phyloP scores from a whole-genome alignment of 2,329 filamentous ascomycete genomes.

The Drechslerella stenobrocha region DNA sequence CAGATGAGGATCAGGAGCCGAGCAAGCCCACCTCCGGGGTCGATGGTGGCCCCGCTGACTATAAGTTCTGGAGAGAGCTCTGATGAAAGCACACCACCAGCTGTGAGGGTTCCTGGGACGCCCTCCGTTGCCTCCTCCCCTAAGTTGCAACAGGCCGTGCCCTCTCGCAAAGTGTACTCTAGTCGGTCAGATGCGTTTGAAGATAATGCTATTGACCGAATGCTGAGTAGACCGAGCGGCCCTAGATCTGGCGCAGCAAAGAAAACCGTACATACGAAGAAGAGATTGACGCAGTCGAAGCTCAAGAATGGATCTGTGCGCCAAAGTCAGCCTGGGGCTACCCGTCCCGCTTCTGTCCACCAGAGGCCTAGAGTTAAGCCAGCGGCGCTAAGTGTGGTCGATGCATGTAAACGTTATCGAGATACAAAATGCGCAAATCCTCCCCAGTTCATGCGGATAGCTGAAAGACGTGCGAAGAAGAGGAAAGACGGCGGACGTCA shows the following conservation, averaged over 20 bases:
- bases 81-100: not conserved
- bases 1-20: slow-evolving; percentile 37
- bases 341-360: not conserved
- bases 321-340: not conserved
- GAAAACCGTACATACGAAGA: slow-evolving; percentile 9
- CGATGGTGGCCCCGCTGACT: slow-evolving; percentile 22
- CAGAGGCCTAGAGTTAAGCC: slow-evolving; percentile 16
- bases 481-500: slow-evolving; percentile 23
- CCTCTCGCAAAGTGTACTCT: not conserved
- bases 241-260: not conserved
- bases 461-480: slow-evolving; percentile 30
- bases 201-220: slow-evolving; percentile 32
- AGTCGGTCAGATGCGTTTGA: slow-evolving; percentile 31
- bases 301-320: not conserved
- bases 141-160: not conserved
- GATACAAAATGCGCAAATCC: slow-evolving; percentile 19
- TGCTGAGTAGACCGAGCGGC: slow-evolving; percentile 18
- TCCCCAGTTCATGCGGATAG: slow-evolving; percentile 37
- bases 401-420: slow-evolving; percentile 33
- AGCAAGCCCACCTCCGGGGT: slow-evolving; percentile 30
- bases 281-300: slow-evolving; percentile 18
- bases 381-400: slow-evolving; percentile 35
- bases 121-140: not conserved
- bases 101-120: slow-evolving; percentile 3
- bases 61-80: slow-evolving; percentile 31